phyloP scores from a whole-genome alignment of 805 yeast genomes.

The Kodamaea neixiangensis region DNA sequence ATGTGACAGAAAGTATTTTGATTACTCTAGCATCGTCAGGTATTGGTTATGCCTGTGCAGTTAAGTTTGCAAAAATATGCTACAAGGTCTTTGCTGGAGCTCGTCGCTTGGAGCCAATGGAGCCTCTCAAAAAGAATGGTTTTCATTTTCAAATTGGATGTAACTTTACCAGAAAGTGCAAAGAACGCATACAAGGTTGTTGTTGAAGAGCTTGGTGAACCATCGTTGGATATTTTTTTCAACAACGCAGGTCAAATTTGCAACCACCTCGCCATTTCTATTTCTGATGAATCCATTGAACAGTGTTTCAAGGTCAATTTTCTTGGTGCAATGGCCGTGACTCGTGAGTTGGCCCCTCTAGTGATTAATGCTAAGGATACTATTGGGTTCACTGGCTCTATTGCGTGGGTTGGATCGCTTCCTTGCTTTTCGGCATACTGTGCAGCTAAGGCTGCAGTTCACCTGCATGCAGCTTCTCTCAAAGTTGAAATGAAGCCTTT shows the following conservation, averaged over 20 bases:
- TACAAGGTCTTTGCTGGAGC: constrained; percentile 74
- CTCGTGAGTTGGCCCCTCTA: constrained; percentile 56
- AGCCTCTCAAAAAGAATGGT: constrained; percentile 48
- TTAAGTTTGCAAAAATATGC: constrained; percentile 52
- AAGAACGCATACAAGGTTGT: constrained; percentile 45
- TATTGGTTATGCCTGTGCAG: constrained; percentile 51
- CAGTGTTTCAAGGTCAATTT: constrained; percentile 68
- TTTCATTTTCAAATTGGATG: constrained; percentile 55
- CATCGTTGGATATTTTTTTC: constrained; percentile 57
- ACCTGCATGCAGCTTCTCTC: constrained; percentile 63
- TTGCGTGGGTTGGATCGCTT: constrained; percentile 66
- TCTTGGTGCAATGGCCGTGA: constrained; percentile 64
- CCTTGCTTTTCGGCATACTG: constrained; percentile 72
- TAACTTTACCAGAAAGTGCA: constrained; percentile 51
- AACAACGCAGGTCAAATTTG: constrained; percentile 85
- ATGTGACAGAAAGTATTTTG: constrained; percentile 7
- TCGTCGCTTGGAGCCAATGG: constrained; percentile 63
- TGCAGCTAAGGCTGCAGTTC: constrained; percentile 75
- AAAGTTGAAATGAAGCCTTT: constrained; percentile 71
- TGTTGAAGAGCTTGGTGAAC: constrained; percentile 22
- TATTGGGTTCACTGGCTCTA: constrained; percentile 73
- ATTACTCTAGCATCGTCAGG: constrained; percentile 62
- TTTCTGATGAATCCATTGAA: constrained; percentile 51
- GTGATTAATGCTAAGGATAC: constrained; percentile 67
- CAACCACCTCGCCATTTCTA: constrained; percentile 69